These are phyloP conservation scores for Collariella sp. DNA, from an alignment of 495 filamentous ascomycete species.

Conservation along the genomic window DNA sequence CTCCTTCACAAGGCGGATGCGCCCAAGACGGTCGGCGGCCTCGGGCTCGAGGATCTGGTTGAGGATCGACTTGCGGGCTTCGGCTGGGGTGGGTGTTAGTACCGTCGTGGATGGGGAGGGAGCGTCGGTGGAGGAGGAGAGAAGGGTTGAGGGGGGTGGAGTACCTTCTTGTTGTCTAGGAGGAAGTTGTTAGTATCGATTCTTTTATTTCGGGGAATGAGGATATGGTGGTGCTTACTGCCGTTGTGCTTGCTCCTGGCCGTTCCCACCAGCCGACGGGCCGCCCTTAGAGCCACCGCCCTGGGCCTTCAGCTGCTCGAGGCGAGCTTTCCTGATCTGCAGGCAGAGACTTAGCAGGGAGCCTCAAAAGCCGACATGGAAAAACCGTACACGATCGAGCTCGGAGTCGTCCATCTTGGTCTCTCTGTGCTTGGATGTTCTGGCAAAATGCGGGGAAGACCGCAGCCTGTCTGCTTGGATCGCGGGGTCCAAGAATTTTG, in stretches of 20 bases:
- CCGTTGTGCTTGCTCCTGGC: conserved; percentile 50
- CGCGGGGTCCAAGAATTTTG: conserved; percentile 4
- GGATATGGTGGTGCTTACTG: conserved; percentile 40
- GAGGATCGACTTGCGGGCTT: conserved; percentile 68
- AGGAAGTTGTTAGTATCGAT: conserved; percentile 2
- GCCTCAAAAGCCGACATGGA: background rate
- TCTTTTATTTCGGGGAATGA: background rate
- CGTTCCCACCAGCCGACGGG: conserved; percentile 42
- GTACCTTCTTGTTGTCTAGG: conserved; percentile 60
- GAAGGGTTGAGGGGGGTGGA: background rate
- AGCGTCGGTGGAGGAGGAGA: background rate
- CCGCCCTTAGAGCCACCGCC: conserved; percentile 34
- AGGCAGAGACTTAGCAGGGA: background rate
- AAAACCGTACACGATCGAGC: conserved; percentile 58
- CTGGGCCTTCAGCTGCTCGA: conserved; percentile 82
- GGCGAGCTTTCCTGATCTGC: conserved; percentile 80
- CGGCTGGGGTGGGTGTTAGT: conserved; percentile 33
- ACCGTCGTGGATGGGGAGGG: background rate
- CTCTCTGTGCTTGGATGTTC: background rate
- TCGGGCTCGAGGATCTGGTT: conserved; percentile 89
- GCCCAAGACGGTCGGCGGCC: conserved; percentile 83
- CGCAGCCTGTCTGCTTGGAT: background rate
- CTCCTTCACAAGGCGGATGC: conserved; percentile 93
- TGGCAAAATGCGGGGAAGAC: background rate
- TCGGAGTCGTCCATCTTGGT: conserved; percentile 73